These are phyloP conservation scores for Lachnellula hyalina DNA, from an alignment of 2,329 filamentous ascomycete genomes.

Conservation along the genomic window DNA sequence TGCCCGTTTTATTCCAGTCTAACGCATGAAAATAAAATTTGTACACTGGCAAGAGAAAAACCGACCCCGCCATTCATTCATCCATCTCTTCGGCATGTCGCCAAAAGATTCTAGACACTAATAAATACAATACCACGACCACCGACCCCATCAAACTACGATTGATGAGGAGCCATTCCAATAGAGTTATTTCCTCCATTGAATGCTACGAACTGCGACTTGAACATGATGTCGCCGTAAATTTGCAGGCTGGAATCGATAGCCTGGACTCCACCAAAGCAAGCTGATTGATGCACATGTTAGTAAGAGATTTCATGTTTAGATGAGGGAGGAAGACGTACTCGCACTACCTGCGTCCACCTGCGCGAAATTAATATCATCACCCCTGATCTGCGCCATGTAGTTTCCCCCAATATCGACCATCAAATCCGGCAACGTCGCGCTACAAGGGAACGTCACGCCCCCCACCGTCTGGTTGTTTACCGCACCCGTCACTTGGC, in stretches of 20 bases:
- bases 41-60: constrained; percentile 13
- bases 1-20: constrained; percentile 10
- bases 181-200: constrained; percentile 50
- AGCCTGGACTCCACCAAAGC: constrained; percentile 64
- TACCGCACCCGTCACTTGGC: constrained; percentile 33
- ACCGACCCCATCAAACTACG: neutral
- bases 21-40: constrained; percentile 12
- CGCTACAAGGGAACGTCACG: constrained; percentile 35
- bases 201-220: constrained; percentile 55
- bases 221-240: constrained; percentile 58
- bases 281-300: constrained; percentile 36
- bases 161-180: constrained; percentile 41
- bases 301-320: constrained; percentile 1
- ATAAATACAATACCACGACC: neutral
- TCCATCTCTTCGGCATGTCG: neutral
- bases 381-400: constrained; percentile 41
- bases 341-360: constrained; percentile 41
- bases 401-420: constrained; percentile 36
- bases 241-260: constrained; percentile 53
- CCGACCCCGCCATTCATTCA: neutral
- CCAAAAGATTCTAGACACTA: neutral
- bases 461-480: constrained; percentile 33
- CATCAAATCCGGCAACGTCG: constrained; percentile 32
- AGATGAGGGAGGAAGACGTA: constrained; percentile 33
- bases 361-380: constrained; percentile 47